Evolutionary conservation across 345 rosid species (phyloP), one percentile per base, ranked within the genome.

Genomic region (Syzygium jambos): DNA sequence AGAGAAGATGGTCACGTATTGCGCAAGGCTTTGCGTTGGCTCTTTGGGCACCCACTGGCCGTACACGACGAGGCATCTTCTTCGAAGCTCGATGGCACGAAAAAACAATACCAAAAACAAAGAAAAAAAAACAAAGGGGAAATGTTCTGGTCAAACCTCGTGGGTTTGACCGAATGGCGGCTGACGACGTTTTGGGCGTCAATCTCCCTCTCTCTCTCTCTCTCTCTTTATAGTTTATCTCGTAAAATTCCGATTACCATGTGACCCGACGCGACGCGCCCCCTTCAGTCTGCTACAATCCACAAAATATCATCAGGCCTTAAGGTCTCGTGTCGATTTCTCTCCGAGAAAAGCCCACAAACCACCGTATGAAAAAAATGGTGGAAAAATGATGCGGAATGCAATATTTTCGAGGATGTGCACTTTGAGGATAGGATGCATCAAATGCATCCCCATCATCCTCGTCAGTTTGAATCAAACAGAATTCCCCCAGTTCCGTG

Each of bases 161-260:
- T 89, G 93, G 51, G 86, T 90, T 92, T 92, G 94, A 93, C 91
- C 61, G 63, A 83, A 25, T 51, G 94, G 93, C 93, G 91, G 93
- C 94, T 87, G 53, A 19, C 55, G 55, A 27, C 80, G 80, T 49
- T 73, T 27, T 10, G 80, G 27, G 11, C 5, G 80, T 21, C 22
- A 7, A 43, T 5, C 7, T 59, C 63, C 25, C 29, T 61, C 73
- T 61, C 73, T 29, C 77, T 65, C 77, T 65, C 41, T 30, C 78
- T 65, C 57, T 19, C 57, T 55, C 59, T 53, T 6, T 53, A 0
- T 53, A 8, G 80, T 34, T 19, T 73, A 73, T 34, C 80, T 73
- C 21, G 80, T 38, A 19, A 68, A 73, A 38, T 38, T 73, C 25
- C 25, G 7, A 73, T 22, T 19, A 19, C 49, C 82, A 38, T 73